Base-by-base conservation (phyloP, 1,139 yeast species). In the Blastobotrys malaysiensis region DNA sequence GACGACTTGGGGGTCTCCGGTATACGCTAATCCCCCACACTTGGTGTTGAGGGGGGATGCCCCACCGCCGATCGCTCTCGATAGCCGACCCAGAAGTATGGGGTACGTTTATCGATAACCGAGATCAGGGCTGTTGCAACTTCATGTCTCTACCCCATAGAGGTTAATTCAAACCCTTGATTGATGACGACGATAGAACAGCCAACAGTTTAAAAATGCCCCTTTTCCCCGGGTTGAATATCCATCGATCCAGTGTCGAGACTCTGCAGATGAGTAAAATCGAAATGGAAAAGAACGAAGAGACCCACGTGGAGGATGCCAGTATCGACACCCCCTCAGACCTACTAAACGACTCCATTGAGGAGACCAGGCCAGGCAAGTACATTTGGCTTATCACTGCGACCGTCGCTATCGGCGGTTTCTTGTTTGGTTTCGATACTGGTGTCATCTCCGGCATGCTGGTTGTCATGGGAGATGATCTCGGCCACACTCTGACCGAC, bases 391-490 rank as follows among this genome's bases (percentile, higher is more conserved):
- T 46, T 4, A 21, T 46, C n/a, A 46, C 55, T 9, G 55, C 52
- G 20, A 53, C 55, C 39, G 50, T 52, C 11, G 51, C 57, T 3
- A 27, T 56, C 7, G 59, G 57, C 22, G 59, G 56, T 3, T 14
- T 36, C 9, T 43, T 52, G 7, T 62, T 62, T 51, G 65, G 65
- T 2, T 61, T 60, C 46, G 65, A 62, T 50, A 61, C 64, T 5
- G 65, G 65, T 14, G 57, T 60, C 13, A 60, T 61, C 11, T 59
- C 63, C 13, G 63, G 63, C 31, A 61, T 62, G 20, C 36, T 52
- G 20, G 31, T 36, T 16, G 20, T 52, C 27, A 19, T 39, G 20
- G 13, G 46, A 16, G 11, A 21, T 24, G 20, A 45, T 48, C 46
- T 46, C 22, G 49, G 49, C 5, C 45, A 46, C 44, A 5, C 24